Percentiles rank a stretch among this genome's conserved stretches.
Evolutionary conservation across 768 basidiomycete genomes (phyloP).

Genomic region (Coprinopsis cinerea): DNA sequence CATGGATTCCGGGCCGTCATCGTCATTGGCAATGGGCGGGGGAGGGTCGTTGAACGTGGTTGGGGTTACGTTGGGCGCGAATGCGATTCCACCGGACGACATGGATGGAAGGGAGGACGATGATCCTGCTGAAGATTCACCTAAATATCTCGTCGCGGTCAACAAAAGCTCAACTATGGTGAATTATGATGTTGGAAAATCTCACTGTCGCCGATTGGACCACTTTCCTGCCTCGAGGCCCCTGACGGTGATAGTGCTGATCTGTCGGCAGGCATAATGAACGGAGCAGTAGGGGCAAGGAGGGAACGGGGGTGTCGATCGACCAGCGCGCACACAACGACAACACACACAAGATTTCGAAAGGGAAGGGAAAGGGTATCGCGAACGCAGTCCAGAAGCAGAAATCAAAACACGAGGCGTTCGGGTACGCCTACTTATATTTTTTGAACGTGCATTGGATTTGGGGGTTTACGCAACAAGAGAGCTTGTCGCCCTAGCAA

Average conservation of each 20-base stretch:
- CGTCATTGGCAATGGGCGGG: constrained; percentile 20
- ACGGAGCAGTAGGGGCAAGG: no score
- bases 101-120: background rate
- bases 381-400: no score
- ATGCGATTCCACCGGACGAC: constrained; percentile 7
- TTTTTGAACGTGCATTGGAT: background rate
- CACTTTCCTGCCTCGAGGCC: constrained; percentile 3
- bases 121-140: constrained; percentile 10
- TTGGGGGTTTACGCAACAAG: background rate
- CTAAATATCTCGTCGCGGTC: no score
- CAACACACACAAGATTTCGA: constrained; percentile 7
- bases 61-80: constrained; percentile 18
- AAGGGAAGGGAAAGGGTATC: constrained; percentile 9
- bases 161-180: background rate
- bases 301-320: constrained; percentile 2
- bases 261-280: constrained; percentile 12
- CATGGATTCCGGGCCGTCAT: constrained; percentile 25
- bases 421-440: background rate
- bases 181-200: background rate
- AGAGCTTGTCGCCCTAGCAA: no score
- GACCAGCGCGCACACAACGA: constrained; percentile 7
- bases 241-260: no score
- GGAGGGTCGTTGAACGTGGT: constrained; percentile 20
- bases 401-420: constrained; percentile 9
- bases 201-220: constrained; percentile 9